Conservation (phyloP, 148 eudicot species). For the Fagopyrum tataricum region DNA sequence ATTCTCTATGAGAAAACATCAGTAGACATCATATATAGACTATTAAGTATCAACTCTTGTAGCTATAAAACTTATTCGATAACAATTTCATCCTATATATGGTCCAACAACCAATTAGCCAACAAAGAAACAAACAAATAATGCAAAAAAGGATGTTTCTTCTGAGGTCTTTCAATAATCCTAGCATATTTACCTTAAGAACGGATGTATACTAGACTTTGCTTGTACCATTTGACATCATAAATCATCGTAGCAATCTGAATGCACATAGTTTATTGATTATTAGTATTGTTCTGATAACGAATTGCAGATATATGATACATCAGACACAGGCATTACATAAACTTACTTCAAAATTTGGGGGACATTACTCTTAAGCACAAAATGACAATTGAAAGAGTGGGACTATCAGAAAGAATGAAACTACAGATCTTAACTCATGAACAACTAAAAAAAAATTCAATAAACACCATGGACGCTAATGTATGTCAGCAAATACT, state of each 20-base stretch:
- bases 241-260: neutral
- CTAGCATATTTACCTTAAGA: neutral
- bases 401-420: neutral
- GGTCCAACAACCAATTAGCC: too few species aligned
- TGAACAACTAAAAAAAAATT: neutral
- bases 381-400: neutral
- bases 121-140: too few species aligned
- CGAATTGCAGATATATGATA: neutral
- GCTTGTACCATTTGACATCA: conserved; percentile 8
- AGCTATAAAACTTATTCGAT: too few species aligned
- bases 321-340: neutral
- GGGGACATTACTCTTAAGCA: neutral
- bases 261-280: neutral
- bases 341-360: neutral
- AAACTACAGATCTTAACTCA: neutral
- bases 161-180: neutral
- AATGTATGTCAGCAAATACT: neutral
- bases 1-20: neutral
- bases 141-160: neutral
- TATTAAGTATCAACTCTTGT: too few species aligned
- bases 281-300: neutral
- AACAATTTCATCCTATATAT: too few species aligned
- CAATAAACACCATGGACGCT: neutral
- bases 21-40: neutral
- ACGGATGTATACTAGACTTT: conserved; percentile 6